Evolutionary conservation across 768 basidiomycete genomes (phyloP).

Genomic region (Sutorius australiensis): DNA sequence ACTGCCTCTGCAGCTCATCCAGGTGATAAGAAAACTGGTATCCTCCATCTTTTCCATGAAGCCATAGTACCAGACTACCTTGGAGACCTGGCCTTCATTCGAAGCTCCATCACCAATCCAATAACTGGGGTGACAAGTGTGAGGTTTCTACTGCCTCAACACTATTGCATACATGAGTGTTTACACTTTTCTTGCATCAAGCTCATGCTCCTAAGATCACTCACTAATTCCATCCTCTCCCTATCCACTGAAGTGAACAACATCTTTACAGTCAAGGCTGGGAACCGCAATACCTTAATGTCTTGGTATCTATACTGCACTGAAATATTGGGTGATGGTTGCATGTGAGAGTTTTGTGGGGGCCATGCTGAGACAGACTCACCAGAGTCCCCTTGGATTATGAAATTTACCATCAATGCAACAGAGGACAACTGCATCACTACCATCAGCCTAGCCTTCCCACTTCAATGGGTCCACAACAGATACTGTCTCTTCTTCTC

Average conservation of each 20-base stretch:
- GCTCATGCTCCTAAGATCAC: background rate
- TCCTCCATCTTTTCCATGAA: too few species aligned
- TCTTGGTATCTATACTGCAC: background rate
- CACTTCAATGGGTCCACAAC: background rate
- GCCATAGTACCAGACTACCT: too few species aligned
- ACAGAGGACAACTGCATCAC: constrained; percentile 1
- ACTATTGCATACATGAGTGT: too few species aligned
- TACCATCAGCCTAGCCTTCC: background rate
- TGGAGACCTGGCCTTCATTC: too few species aligned
- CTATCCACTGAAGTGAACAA: background rate
- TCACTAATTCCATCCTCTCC: background rate
- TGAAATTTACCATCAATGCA: constrained; percentile 7
- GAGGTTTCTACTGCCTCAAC: too few species aligned
- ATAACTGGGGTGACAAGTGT: too few species aligned
- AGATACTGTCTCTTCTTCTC: background rate
- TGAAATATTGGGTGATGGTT: constrained; percentile 4
- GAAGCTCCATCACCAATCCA: too few species aligned
- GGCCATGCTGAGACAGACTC: background rate
- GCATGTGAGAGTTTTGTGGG: constrained; percentile 2
- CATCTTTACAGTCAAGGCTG: background rate
- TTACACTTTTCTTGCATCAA: background rate
- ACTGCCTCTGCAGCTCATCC: background rate
- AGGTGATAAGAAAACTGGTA: too few species aligned
- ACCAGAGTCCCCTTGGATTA: background rate
- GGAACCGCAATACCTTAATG: background rate